phyloP scores from a whole-genome alignment of 2,329 filamentous ascomycete species.

The Diaporthe citriasiana region DNA sequence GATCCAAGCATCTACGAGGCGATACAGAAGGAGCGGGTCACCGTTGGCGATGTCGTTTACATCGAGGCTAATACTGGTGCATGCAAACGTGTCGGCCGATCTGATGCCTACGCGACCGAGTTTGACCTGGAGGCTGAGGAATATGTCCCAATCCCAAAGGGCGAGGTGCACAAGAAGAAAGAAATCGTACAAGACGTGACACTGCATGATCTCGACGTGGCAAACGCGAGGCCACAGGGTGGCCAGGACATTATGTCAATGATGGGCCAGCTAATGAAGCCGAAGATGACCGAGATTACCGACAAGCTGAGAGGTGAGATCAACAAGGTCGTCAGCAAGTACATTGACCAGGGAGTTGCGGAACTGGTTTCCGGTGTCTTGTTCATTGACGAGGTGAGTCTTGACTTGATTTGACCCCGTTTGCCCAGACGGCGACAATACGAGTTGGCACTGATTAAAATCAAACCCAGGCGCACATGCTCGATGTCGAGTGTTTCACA shows the following conservation, averaged over 20 bases:
- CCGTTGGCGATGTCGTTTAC: conserved; percentile 97
- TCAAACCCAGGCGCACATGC: conserved; percentile 89
- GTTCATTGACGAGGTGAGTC: conserved; percentile 94
- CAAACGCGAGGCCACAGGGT: conserved; percentile 94
- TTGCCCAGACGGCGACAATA: conserved; percentile 27
- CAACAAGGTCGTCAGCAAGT: conserved; percentile 99
- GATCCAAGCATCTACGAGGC: conserved; percentile 99
- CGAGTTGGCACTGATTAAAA: conserved; percentile 42
- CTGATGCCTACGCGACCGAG: conserved; percentile 97
- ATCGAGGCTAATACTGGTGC: conserved; percentile 99
- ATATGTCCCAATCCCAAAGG: conserved; percentile 98
- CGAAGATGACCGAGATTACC: conserved; percentile 99
- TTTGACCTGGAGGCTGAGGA: conserved; percentile 99
- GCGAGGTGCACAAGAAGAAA: conserved; percentile 99
- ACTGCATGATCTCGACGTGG: conserved; percentile 94
- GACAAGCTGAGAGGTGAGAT: conserved; percentile 96
- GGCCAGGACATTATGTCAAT: conserved; percentile 99
- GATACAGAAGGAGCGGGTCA: conserved; percentile 97
- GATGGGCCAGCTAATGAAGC: conserved; percentile 99
- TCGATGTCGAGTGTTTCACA: conserved; percentile 98
- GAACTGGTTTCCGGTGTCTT: conserved; percentile 98
- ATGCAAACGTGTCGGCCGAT: conserved; percentile 95
- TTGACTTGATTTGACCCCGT: conserved; percentile 27
- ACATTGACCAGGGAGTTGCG: conserved; percentile 97
- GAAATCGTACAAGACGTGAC: conserved; percentile 99